Evolutionary conservation across 225 moss, liverwort and hornwort genomes (phyloP), one percentile per base, ranked within the genome.

Genomic region (Anthoceros angustus): DNA sequence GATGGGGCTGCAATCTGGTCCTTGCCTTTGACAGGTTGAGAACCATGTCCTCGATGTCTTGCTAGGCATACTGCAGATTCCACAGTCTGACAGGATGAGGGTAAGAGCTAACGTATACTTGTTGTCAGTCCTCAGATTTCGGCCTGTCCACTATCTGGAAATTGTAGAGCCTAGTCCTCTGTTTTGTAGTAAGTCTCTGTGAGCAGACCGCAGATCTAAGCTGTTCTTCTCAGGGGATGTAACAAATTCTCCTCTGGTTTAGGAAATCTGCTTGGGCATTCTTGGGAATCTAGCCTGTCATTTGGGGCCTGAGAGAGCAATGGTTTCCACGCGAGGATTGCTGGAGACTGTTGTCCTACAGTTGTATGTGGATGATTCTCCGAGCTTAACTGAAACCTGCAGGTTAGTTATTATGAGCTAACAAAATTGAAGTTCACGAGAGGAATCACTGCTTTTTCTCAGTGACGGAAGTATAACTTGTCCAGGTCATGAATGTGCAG

Each of bases 251-350:
- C 10, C 20, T n/a, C 12, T 70, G 61, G 25, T 69, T 68, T 81
- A 93, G 87, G 93, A 89, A 70, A 89, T 89, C 68, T 89, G 89
- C 76, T 43, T 93, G 38, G 89, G 93, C 23, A 76, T 93, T 67
- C 78, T 89, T 71, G 89, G 89, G 63, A 93, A 93, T 74, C 70
- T 93, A 67, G 93, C 89, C 72, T 93, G 89, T 73, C 89, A 93
- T 75, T 72, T 79, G 66, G 84, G 76, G 62, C 82, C 89, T 42
- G 84, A 77, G 11, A 85, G 76, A 72, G 78, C 76, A 43, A 84
- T 93, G 80, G 85, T 86, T 67, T 74, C 78, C 43, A 72, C 77
- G 40, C 74, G 75, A 70, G 83, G 80, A 25, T 72, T 93, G 39
- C 79, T 87, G 39, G 70, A 73, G 63, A 80, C 80, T 63, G 68